Base-by-base conservation (phyloP, 1,139 yeast genomes). In the Nematodospora anomalae region DNA sequence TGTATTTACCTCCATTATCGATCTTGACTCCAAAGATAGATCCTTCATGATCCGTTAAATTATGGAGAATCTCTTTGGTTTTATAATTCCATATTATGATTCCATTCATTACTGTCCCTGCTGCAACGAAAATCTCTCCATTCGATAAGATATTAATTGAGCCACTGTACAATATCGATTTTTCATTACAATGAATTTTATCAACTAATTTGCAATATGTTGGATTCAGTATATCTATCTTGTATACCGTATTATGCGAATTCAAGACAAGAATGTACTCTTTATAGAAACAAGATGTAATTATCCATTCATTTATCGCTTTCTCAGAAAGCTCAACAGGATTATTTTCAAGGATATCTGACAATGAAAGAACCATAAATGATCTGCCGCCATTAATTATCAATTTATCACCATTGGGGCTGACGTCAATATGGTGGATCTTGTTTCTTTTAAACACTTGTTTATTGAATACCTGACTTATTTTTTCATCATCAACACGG, bases 91-190 rank as follows among this genome's bases (percentile, higher is more conserved):
- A 92, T 1, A 89, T 64, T 4, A 86, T 67, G 1, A 87, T 82
- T 3, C 97, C 96, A 35, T 83, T 81, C 81, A 90, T 81, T 1
- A 92, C 97, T 0, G 98, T 92, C 16, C 97, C 97, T 0, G 96
- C 90, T 16, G 88, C 88, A 9, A 88, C 68, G 9, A 73, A 55
- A 0, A 82, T 75, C 30, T 62, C 61, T 7, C 61, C 65, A n/a
- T 56, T 55, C 2, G 58, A 49, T 6, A 69, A 43, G 1, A 79
- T 74, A 38, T 72, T 70, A 26, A 92, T 74, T 2, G 88, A 71
- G 0, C 97, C 97, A 12, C 96, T 85, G 55, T 92, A 92, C 29
- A 92, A 68, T 29, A 92, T 83, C 4, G 96, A 85, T 49, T 84
- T 81, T 57, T 88, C 95, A 13, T 74, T 74, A 50, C 84, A 79